Evolutionary conservation across 805 yeast species (phyloP), one percentile per base, ranked within the genome.

Genomic region (Lipomyces japonicus): DNA sequence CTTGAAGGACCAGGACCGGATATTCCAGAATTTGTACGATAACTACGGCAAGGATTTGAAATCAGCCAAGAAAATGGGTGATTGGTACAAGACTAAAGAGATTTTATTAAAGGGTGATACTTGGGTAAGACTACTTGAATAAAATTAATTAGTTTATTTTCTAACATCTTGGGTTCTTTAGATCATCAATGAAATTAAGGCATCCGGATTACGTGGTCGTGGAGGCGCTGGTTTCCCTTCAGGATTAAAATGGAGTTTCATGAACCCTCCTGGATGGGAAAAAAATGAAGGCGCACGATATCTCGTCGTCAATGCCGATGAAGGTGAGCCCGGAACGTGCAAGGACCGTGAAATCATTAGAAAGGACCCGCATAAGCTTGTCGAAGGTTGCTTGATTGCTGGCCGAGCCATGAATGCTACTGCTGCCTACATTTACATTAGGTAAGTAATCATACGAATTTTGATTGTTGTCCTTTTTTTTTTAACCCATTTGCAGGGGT

Each of bases 251-350:
- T 86, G 95, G 95, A 84, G 93, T 22, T 86, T 86, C 67, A 86
- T 86, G 95, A 87, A 87, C 71, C 95, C 95, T 40, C 95, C 95
- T 48, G 93, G 93, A 51, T 86, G 95, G 95, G 95, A 86, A 55
- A 87, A 86, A 66, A 86, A 86, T 70, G 71, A 71, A 14, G 95
- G 95, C n/a, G 93, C 95, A 54, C 78, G 95, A 64, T 60, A 60
- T 39, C 76, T 87, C 61, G 95, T 87, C 42, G 88, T 87, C 63
- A 87, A 87, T 69, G 95, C 95, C 48, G 95, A 87, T 73, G 95
- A 87, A 72, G 95, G 95, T 62, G 95, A 87, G 71, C 95, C 95
- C 12, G 95, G 95, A 55, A 87, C 95, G 44, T 87, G 95, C 71
- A 87, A 87, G 72, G 95, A 87, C 70, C 79, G 95, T 67, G 95